These are phyloP conservation scores for Sarcodon aspratus DNA, from an alignment of 768 basidiomycete genomes.

Conservation along the genomic window DNA sequence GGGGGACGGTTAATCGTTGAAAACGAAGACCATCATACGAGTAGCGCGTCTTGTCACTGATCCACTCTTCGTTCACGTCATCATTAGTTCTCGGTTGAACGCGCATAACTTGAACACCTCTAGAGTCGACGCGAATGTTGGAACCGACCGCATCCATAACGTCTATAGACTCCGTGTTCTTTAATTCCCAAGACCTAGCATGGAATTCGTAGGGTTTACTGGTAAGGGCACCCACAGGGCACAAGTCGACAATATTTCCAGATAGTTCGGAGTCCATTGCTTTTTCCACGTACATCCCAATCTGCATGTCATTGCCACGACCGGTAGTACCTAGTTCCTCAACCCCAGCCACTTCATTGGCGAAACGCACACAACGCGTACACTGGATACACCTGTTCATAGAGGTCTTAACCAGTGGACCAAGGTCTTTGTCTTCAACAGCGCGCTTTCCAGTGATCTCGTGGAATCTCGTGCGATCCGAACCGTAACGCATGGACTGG, in stretches of 20 bases:
- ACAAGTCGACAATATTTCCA: slow-evolving; percentile 94
- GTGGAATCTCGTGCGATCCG: slow-evolving; percentile 96
- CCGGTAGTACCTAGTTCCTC: slow-evolving; percentile 97
- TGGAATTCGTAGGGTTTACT: slow-evolving; percentile 98
- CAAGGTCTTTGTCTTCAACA: slow-evolving; percentile 96
- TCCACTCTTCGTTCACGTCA: slow-evolving; percentile 99
- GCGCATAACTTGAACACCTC: slow-evolving; percentile 94
- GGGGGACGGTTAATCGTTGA: slow-evolving; percentile 88
- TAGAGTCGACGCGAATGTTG: slow-evolving; percentile 93
- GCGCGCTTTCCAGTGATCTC: slow-evolving; percentile 98
- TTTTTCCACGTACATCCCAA: slow-evolving; percentile 97
- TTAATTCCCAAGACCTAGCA: slow-evolving; percentile 96
- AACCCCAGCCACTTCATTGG: slow-evolving; percentile 97
- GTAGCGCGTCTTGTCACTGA: slow-evolving; percentile 97
- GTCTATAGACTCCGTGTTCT: slow-evolving; percentile 94
- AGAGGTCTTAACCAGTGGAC: slow-evolving; percentile 94
- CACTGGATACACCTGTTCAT: slow-evolving; percentile 99
- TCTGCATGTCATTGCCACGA: slow-evolving; percentile 96
- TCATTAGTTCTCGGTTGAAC: slow-evolving; percentile 95
- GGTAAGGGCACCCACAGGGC: slow-evolving; percentile 96
- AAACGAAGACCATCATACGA: slow-evolving; percentile 92
- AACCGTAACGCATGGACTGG: slow-evolving; percentile 98
- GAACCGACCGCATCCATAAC: slow-evolving; percentile 93
- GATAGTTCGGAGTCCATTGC: slow-evolving; percentile 96
- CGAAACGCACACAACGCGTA: slow-evolving; percentile 97